These are phyloP conservation scores for Eimeria praecox DNA, from an alignment of 169 alveolate genomes.

Conservation along the genomic window DNA sequence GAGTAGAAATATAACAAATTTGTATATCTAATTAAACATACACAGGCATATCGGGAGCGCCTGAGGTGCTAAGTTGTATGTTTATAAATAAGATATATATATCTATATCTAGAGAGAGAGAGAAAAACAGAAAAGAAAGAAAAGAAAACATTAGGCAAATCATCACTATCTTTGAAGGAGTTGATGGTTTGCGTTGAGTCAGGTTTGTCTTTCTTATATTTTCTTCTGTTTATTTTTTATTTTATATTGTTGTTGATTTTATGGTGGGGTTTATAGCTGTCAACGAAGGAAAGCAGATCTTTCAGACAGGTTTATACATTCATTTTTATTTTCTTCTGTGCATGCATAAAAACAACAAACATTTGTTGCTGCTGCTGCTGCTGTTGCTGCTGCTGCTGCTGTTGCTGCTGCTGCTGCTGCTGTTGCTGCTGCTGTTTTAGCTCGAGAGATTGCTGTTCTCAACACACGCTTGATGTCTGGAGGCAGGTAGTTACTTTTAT, in stretches of 20 bases:
- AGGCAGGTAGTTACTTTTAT: slow-evolving; percentile 42
- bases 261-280: not conserved
- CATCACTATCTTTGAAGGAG: slow-evolving; percentile 1
- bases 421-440: not conserved
- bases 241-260: not conserved
- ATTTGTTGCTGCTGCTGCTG: too few relatives aligned
- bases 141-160: not conserved
- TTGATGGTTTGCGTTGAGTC: slow-evolving; percentile 43
- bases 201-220: not conserved
- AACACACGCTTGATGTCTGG: slow-evolving; percentile 77
- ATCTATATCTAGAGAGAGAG: too few relatives aligned
- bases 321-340: not conserved
- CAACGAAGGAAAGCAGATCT: slow-evolving; percentile 30
- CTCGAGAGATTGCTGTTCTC: slow-evolving; percentile 50
- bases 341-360: too few relatives aligned
- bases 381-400: too few relatives aligned
- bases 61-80: slow-evolving; percentile 8
- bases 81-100: too few relatives aligned
- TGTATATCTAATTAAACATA: not conserved
- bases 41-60: slow-evolving; percentile 19
- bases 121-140: too few relatives aligned
- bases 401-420: not conserved
- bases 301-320: not conserved
- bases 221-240: not conserved
- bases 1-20: not conserved